Percentiles rank a stretch among this genome's conserved stretches.
Conservation (phyloP, 2,329 filamentous ascomycete genomes). For the Sordariomycetes sp. region DNA sequence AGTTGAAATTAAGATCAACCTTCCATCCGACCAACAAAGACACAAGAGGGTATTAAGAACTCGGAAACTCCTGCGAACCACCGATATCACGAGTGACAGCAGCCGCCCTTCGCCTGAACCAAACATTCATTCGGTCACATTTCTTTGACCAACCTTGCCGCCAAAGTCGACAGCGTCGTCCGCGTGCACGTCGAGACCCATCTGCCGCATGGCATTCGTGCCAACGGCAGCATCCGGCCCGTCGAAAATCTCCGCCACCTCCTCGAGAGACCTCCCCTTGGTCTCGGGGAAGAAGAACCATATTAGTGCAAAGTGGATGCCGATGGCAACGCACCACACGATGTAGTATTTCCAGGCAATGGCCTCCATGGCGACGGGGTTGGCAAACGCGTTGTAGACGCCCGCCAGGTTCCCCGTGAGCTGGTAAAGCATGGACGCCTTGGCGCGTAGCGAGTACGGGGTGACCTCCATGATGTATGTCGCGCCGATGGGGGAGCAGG, state of each 20-base stretch:
- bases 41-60: no score
- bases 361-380: slow-evolving; percentile 24
- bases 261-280: slow-evolving; percentile 17
- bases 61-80: no score
- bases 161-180: background rate
- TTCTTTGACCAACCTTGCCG: background rate
- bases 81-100: no score
- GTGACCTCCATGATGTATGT: slow-evolving; percentile 43
- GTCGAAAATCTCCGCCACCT: slow-evolving; percentile 19
- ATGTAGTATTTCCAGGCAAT: slow-evolving; percentile 29
- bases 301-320: slow-evolving; percentile 18
- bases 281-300: slow-evolving; percentile 26
- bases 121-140: no score
- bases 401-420: slow-evolving; percentile 15
- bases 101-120: no score
- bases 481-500: slow-evolving; percentile 39
- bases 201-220: background rate
- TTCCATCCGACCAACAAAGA: no score
- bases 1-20: no score
- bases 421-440: slow-evolving; percentile 17
- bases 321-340: slow-evolving; percentile 24
- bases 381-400: slow-evolving; percentile 25
- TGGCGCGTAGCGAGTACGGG: slow-evolving; percentile 34
- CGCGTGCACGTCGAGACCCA: background rate
- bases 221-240: slow-evolving; percentile 4